A percentile compares a stretch with the other conserved stretches of the same genome.
phyloP scores from a whole-genome alignment of 805 yeast species.

The Debaryomyces castellii region DNA sequence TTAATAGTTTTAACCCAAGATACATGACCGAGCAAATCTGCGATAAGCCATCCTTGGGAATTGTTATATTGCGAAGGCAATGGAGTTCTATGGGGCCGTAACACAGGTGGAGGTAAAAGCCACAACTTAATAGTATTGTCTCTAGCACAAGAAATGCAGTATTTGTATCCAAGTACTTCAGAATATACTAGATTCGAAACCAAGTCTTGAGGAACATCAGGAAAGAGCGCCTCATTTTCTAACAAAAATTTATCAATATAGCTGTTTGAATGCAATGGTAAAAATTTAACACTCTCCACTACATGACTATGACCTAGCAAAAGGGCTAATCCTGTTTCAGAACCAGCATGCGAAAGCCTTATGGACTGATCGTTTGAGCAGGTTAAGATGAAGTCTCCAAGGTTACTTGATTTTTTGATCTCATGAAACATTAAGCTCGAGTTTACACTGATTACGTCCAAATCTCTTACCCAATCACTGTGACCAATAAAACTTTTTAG shows the following conservation, averaged over 20 bases:
- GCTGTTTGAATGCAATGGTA: constrained; percentile 53
- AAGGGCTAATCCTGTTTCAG: constrained; percentile 66
- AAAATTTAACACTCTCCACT: constrained; percentile 67
- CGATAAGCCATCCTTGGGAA: constrained; percentile 59
- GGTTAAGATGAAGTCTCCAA: constrained; percentile 61
- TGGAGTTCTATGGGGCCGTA: constrained; percentile 55
- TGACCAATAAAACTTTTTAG: constrained; percentile 70
- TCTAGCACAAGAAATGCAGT: constrained; percentile 76
- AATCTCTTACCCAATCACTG: constrained; percentile 81
- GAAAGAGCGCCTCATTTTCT: constrained; percentile 27
- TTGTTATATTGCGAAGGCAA: constrained; percentile 50
- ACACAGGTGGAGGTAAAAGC: constrained; percentile 67
- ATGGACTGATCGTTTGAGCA: constrained; percentile 80
- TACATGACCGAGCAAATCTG: constrained; percentile 68
- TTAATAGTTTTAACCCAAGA: constrained; percentile 79
- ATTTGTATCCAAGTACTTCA: constrained; percentile 55
- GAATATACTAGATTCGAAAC: constrained; percentile 25
- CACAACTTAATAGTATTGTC: constrained; percentile 75
- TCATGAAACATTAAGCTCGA: constrained; percentile 10
- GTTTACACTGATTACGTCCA: constrained; percentile 42
- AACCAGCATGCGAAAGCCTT: constrained; percentile 61
- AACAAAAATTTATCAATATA: constrained; percentile 47
- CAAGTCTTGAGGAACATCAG: constrained; percentile 32
- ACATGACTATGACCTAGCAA: constrained; percentile 83
- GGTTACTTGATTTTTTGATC: constrained; percentile 11